Evolutionary conservation across 306 rosid genomes (phyloP).

Genomic region (Pyrus bretschneideri): DNA sequence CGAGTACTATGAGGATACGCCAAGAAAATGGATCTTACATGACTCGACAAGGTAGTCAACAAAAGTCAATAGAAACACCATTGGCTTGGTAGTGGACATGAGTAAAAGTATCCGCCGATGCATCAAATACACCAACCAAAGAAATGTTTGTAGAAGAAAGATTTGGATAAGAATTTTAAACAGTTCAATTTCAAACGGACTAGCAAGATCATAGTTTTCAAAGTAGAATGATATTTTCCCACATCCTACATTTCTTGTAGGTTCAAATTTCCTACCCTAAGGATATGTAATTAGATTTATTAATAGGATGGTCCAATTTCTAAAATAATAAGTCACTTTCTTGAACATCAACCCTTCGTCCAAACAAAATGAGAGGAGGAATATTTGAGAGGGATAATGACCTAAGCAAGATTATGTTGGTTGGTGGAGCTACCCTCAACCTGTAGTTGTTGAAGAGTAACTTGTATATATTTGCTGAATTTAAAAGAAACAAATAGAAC

Average conservation of each 20-base stretch:
- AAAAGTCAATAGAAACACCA: no score
- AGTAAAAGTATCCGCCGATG: no score
- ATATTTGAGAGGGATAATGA: constrained; percentile 12
- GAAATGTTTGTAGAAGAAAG: background rate
- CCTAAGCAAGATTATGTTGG: constrained; percentile 37
- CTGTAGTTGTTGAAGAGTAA: constrained; percentile 36
- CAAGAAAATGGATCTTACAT: no score
- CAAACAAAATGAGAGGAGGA: background rate
- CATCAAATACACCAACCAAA: background rate
- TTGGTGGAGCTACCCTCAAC: constrained; percentile 41
- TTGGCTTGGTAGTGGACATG: no score
- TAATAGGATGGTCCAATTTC: background rate
- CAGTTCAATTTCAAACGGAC: background rate
- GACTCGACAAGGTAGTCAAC: no score
- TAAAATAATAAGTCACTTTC: background rate
- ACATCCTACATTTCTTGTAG: background rate
- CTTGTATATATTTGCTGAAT: constrained; percentile 20
- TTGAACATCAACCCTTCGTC: background rate
- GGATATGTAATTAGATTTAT: background rate
- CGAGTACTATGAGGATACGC: no score
- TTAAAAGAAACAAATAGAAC: background rate
- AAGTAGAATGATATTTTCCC: no score
- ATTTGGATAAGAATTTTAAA: background rate
- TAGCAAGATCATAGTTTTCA: no score
- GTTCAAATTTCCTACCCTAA: background rate